Evolutionary conservation across 306 rosid genomes (phyloP).

Genomic region (Vicia sativa): DNA sequence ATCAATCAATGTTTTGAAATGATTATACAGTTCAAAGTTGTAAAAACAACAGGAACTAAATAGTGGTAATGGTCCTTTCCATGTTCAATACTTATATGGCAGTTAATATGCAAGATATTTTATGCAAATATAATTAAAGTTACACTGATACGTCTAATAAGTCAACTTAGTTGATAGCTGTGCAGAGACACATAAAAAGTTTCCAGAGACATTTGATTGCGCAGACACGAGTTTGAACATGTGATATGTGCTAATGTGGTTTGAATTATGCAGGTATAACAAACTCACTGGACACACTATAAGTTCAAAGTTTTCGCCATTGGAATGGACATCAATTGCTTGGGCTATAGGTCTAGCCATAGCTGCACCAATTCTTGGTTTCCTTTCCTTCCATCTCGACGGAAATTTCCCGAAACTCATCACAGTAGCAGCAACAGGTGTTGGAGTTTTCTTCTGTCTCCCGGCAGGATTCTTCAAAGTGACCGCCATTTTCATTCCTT

Average conservation of each 20-base stretch:
- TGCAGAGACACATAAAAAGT: too few species aligned
- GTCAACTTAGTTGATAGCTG: too few species aligned
- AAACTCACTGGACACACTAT: conserved; percentile 59
- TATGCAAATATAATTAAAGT: conserved; percentile 1
- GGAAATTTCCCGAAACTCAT: conserved; percentile 60
- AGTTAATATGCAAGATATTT: conserved; percentile 21
- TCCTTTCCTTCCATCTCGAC: conserved; percentile 68
- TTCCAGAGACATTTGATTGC: too few species aligned
- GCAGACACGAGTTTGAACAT: too few species aligned
- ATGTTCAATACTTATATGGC: conserved; percentile 14
- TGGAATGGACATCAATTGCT: conserved; percentile 79
- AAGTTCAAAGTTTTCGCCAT: conserved; percentile 47
- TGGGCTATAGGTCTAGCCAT: conserved; percentile 75
- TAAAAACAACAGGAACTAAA: background rate
- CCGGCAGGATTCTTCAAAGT: conserved; percentile 69
- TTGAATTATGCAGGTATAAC: conserved; percentile 55
- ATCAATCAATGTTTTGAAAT: conserved; percentile 2
- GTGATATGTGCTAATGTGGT: background rate
- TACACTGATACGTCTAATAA: too few species aligned
- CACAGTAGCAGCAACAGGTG: conserved; percentile 50
- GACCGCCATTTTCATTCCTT: conserved; percentile 64
- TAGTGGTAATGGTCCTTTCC: conserved; percentile 9
- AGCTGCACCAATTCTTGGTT: conserved; percentile 64
- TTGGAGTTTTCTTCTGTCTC: conserved; percentile 75
- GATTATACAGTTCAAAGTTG: conserved; percentile 6